A percentile compares a stretch with the other conserved stretches of the same genome.
Evolutionary conservation across 352 stramenopile genomes (phyloP).

Genomic region (Globisporangium polare): DNA sequence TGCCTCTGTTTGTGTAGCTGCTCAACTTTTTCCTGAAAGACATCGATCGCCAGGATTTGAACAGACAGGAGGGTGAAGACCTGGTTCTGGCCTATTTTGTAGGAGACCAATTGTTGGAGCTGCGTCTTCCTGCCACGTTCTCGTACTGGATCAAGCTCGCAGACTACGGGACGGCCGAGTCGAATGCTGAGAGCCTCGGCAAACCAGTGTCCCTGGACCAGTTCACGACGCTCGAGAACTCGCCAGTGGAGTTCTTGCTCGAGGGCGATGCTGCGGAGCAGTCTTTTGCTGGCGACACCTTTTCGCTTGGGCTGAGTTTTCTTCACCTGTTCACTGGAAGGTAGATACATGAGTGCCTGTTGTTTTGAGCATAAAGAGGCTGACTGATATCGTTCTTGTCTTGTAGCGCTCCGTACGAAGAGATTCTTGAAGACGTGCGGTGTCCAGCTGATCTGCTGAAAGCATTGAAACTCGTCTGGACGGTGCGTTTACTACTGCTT

Average conservation of each 20-base stretch:
- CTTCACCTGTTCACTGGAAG: constrained; percentile 96
- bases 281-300: constrained; percentile 93
- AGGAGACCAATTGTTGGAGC: constrained; percentile 48
- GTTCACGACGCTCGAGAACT: constrained; percentile 99
- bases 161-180: constrained; percentile 97
- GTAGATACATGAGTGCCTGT: constrained; percentile 22
- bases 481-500: constrained; percentile 28
- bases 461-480: constrained; percentile 89
- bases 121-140: constrained; percentile 54
- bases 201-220: constrained; percentile 90
- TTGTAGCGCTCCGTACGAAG: constrained; percentile 94
- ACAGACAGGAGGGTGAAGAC: constrained; percentile 29
- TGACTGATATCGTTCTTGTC: constrained; percentile 8
- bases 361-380: not conserved
- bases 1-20: constrained; percentile 42
- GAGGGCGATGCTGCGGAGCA: constrained; percentile 88
- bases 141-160: constrained; percentile 95
- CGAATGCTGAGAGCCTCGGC: constrained; percentile 83
- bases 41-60: constrained; percentile 36
- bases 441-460: constrained; percentile 86
- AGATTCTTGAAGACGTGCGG: constrained; percentile 91
- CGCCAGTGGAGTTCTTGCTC: constrained; percentile 94
- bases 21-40: constrained; percentile 98
- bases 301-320: constrained; percentile 94
- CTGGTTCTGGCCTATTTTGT: constrained; percentile 57